Evolutionary conservation across 1,284 basidiomycete species (phyloP).

Genomic region (Schizopora paradoxa): DNA sequence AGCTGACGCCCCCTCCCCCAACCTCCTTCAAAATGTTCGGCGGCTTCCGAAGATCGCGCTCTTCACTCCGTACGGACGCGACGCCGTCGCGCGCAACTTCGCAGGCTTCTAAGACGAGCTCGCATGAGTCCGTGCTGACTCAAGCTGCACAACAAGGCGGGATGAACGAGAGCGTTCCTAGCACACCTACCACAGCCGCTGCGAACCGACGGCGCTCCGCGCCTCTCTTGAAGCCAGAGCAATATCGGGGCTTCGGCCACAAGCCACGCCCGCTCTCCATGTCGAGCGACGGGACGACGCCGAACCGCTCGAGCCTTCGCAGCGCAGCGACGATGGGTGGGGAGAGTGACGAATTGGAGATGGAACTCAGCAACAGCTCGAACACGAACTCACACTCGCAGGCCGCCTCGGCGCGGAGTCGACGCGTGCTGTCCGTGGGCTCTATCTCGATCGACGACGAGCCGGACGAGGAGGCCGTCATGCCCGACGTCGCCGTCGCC

Average conservation of each 20-base stretch:
- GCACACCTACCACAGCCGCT: conserved; percentile 13
- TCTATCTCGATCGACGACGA: background rate
- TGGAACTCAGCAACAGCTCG: conserved; percentile 7
- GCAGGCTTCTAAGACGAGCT: conserved; percentile 21
- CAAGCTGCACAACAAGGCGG: background rate
- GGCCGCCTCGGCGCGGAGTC: conserved; percentile 2
- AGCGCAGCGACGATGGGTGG: conserved; percentile 28
- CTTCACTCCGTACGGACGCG: conserved; percentile 31
- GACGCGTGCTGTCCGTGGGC: no score
- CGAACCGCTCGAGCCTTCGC: conserved; percentile 31
- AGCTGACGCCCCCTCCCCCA: conserved; percentile 38
- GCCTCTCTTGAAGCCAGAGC: conserved; percentile 23
- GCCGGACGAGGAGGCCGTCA: conserved; percentile 1
- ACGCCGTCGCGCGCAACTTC: conserved; percentile 2
- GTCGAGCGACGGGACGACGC: conserved; percentile 30
- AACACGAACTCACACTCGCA: conserved; percentile 5
- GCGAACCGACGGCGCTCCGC: conserved; percentile 28
- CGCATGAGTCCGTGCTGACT: conserved; percentile 19
- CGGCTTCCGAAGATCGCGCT: conserved; percentile 59
- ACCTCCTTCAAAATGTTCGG: conserved; percentile 59
- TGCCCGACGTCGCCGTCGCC: background rate
- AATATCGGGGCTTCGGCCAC: conserved; percentile 23
- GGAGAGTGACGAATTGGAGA: conserved; percentile 7
- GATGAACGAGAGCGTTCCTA: conserved; percentile 3
- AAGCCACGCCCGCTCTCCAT: conserved; percentile 30